Evolutionary conservation across 345 rosid species (phyloP), one percentile per base, ranked within the genome.

Genomic region (Bruguiera sexangula): DNA sequence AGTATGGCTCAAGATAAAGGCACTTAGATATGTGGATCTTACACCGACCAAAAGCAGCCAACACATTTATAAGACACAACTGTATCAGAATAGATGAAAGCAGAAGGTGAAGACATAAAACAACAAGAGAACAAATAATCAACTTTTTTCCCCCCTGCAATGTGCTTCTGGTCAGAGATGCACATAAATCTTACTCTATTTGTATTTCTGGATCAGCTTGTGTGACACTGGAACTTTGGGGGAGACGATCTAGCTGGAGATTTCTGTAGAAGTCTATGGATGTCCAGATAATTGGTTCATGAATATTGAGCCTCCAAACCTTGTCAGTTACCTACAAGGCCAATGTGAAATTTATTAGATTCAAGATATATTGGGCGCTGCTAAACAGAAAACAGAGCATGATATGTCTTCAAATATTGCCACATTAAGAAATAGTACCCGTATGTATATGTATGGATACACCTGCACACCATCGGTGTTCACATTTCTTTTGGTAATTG

Each of bases 201-300:
- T 76, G 91, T 64, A 95, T 92, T 87, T 95, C 99, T 31, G 99
- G 99, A 85, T 95, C 99, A 85, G 88, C 97, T 86, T 83, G 84
- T 48, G 90, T 69, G 60, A 81, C 90, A 66, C 66, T 85, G 52
- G 98, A 82, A 77, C 88, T 88, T 77, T 85, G 81, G 39, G 96
- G 96, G 29, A 92, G 63, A 68, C 85, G 89, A 75, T 86, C 86
- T 71, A 95, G 75, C 82, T 87, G 98, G 80, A 95, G 91, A 83
- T 87, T 87, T 72, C 76, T 80, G 80, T 83, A 95, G 73, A 95
- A 84, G 76, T 88, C 93, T 69, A 89, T 84, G 5, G 80, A 63
- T n/a, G 93, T 91, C 99, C 99, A 95, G 65, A 95, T 90, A 65
- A 95, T 88, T 29, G 99, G 99, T 80, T 95, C 99, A 77, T 95